Percentiles rank a stretch among this genome's conserved stretches.
phyloP scores from a whole-genome alignment of 129 eudicot genomes.

The Logfia minima region DNA sequence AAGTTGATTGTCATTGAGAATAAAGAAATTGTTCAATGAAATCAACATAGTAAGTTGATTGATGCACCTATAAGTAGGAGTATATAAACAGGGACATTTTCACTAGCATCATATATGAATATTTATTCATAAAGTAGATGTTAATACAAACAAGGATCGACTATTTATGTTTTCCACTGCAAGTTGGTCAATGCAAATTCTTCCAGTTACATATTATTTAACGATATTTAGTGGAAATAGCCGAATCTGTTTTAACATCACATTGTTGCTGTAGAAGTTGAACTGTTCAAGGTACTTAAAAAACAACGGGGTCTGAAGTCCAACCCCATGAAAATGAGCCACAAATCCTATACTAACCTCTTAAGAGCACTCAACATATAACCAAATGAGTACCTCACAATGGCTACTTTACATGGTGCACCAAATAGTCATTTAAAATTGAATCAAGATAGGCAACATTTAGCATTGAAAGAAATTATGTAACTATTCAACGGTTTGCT shows the following conservation, averaged over 20 bases:
- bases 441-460: neutral
- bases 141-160: neutral
- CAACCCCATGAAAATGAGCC: slow-evolving; percentile 3
- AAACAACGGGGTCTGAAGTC: neutral
- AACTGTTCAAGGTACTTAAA: slow-evolving; percentile 21
- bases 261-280: slow-evolving; percentile 5
- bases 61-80: neutral
- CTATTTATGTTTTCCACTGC: neutral
- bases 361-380: slow-evolving; percentile 21
- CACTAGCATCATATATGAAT: too few relatives aligned
- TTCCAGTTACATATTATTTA: neutral
- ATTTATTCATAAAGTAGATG: neutral
- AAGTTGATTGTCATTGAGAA: neutral
- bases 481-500: slow-evolving; percentile 22
- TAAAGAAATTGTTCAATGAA: neutral
- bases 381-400: slow-evolving; percentile 27
- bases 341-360: slow-evolving; percentile 27
- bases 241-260: neutral
- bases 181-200: neutral
- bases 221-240: neutral
- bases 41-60: neutral
- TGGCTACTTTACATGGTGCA: slow-evolving; percentile 24
- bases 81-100: neutral
- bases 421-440: slow-evolving; percentile 30
- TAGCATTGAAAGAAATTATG: slow-evolving; percentile 8